Evolutionary conservation across 2,329 filamentous ascomycete species (phyloP), one percentile per base, ranked within the genome.

Genomic region (Xylariaceae sp.): DNA sequence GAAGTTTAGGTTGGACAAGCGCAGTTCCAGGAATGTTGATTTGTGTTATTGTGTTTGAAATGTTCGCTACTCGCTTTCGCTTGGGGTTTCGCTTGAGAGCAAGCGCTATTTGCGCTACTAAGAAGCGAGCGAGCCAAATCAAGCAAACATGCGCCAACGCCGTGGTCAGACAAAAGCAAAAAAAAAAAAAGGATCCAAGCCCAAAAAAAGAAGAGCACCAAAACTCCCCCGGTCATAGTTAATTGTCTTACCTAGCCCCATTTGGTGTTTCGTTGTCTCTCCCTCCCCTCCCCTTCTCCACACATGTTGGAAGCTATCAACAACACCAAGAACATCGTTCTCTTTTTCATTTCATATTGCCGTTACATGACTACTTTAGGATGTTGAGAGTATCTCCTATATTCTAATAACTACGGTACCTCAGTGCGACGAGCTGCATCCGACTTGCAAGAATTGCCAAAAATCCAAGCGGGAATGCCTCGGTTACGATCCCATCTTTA

Each of bases 361-460:
- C 3, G 2, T 21, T 12, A 16, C 31, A 29, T 36, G 14, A 9
- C 16, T 37, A 6, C 31, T 58, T n/a, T n/a, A n/a, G n/a, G n/a
- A n/a, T n/a, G n/a, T n/a, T n/a, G n/a, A n/a, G n/a, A 14, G 49
- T 28, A 14, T 11, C 23, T 41, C 16, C n/a, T n/a, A 36, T 16
- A 14, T 37, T 52, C 55, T 61, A 59, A 61, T 52, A 39, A 43
- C 3, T 11, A 11, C 36, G 31, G 33, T 56, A 21, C 40, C 61
- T 66, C 74, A 97, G 95, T 99, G 95, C 78, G 95, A 98, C 84
- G 95, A 99, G 81, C 87, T 87, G 60, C 92, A 96, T 75, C 95
- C 95, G 19, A 87, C 89, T 58, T 99, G 95, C 81, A 88, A 92
- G 77, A 92, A 95, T 72, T 95, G 91, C 78, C 88, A 89, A 71